A percentile compares a stretch with the other conserved stretches of the same genome.
These are phyloP conservation scores for Alternaria sp. DNA, from an alignment of 2,329 filamentous ascomycete species.

Conservation along the genomic window DNA sequence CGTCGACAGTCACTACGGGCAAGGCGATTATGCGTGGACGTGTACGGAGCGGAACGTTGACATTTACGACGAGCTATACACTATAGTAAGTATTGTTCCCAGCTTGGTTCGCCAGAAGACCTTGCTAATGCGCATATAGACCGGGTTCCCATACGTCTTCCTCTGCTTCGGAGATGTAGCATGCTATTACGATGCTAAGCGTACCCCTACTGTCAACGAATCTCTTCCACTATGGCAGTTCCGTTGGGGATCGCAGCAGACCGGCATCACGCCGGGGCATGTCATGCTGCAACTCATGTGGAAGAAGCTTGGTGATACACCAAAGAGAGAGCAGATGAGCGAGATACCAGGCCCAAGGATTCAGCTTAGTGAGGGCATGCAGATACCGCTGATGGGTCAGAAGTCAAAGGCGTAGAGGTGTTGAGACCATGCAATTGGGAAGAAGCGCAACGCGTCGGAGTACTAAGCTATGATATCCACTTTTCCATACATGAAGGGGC, in stretches of 20 bases:
- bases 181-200: constrained; percentile 43
- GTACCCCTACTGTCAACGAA: constrained; percentile 22
- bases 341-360: constrained; percentile 27
- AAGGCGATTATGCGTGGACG: constrained; percentile 34
- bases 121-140: constrained; percentile 8
- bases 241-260: constrained; percentile 41
- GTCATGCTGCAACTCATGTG: constrained; percentile 38
- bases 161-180: constrained; percentile 43
- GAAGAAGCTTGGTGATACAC: constrained; percentile 31
- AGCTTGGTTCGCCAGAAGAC: neutral
- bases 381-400: constrained; percentile 30
- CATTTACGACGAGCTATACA: constrained; percentile 40
- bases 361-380: constrained; percentile 20
- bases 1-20: constrained; percentile 38
- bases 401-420: neutral
- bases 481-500: neutral
- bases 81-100: constrained; percentile 33
- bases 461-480: neutral
- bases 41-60: constrained; percentile 25
- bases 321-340: constrained; percentile 21
- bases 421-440: neutral
- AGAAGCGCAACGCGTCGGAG: neutral
- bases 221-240: constrained; percentile 37
- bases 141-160: constrained; percentile 40
- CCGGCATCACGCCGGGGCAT: constrained; percentile 44